Evolutionary conservation across 2,329 filamentous ascomycete species (phyloP).

Genomic region (Ascomycota sp.): DNA sequence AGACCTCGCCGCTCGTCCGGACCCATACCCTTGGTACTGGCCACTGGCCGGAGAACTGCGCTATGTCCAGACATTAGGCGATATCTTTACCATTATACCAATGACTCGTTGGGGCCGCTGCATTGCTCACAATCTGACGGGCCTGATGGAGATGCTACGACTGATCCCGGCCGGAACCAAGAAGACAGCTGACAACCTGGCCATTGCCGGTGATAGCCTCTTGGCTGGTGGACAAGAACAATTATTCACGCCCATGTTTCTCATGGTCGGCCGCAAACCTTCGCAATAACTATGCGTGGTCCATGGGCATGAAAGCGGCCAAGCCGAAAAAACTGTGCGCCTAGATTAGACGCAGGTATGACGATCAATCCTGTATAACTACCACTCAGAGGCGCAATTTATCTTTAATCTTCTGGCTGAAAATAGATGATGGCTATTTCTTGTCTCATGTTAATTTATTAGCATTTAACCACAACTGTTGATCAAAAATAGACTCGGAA

Average conservation of each 20-base stretch:
- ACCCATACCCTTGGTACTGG: constrained; percentile 80
- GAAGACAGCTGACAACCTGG: constrained; percentile 85
- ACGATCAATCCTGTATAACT: too few species aligned
- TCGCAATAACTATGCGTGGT: constrained; percentile 2
- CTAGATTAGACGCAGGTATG: too few species aligned
- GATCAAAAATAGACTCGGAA: too few species aligned
- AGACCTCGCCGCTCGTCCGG: constrained; percentile 59
- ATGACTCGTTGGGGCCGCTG: constrained; percentile 73
- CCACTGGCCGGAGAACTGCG: constrained; percentile 66
- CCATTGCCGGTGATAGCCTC: constrained; percentile 57
- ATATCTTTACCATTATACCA: constrained; percentile 61
- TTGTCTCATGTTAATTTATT: too few species aligned
- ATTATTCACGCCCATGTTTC: constrained; percentile 96
- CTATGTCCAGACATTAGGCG: constrained; percentile 58
- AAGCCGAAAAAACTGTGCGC: too few species aligned
- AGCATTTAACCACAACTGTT: too few species aligned
- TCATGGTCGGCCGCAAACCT: constrained; percentile 86
- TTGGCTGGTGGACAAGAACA: constrained; percentile 72
- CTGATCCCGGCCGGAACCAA: constrained; percentile 65
- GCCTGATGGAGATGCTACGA: constrained; percentile 48
- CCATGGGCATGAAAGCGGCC: too few species aligned
- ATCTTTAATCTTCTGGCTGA: too few species aligned
- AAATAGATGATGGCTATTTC: too few species aligned
- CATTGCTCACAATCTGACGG: constrained; percentile 54
- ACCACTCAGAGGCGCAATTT: too few species aligned